A percentile compares a stretch with the other conserved stretches of the same genome.
These are phyloP conservation scores for barley (Hordeum vulgare) DNA, from an alignment of 176 grass and related monocot genomes.

Conservation along the genomic window DNA sequence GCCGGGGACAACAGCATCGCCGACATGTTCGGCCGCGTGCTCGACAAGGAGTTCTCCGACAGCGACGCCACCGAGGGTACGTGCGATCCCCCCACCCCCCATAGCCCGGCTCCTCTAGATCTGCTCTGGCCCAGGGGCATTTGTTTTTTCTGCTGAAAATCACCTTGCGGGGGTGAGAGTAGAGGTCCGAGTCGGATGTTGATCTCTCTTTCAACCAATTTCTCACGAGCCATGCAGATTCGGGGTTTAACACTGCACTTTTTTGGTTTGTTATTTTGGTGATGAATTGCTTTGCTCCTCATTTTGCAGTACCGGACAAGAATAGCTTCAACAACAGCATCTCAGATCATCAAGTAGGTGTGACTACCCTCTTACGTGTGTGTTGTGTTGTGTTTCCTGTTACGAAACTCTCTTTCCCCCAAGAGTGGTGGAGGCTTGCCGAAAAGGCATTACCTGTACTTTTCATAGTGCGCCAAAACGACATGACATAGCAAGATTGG, in stretches of 20 bases:
- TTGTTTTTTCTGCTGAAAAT: not conserved
- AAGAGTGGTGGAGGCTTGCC: not conserved
- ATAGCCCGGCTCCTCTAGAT: conserved; percentile 6
- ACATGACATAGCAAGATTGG: not conserved
- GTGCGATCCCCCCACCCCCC: not conserved
- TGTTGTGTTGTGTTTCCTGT: not conserved
- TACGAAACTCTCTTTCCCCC: not conserved
- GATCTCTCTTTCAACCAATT: not conserved
- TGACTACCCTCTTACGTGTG: conserved; percentile 62
- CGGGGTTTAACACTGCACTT: not conserved
- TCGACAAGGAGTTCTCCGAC: conserved; percentile 98
- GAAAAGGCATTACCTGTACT: not conserved
- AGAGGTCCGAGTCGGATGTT: not conserved
- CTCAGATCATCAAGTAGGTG: conserved; percentile 99
- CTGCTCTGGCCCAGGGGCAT: not conserved
- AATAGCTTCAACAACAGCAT: conserved; percentile 97
- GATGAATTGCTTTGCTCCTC: not conserved
- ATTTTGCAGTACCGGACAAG: conserved; percentile 73
- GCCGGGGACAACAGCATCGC: conserved; percentile 84
- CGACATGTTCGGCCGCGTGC: conserved; percentile 93
- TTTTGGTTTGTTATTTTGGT: not conserved
- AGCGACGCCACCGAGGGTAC: conserved; percentile 72
- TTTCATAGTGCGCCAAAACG: not conserved
- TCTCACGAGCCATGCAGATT: not conserved
- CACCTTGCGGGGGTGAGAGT: not conserved